phyloP scores from a whole-genome alignment of 2,329 filamentous ascomycete genomes.

The Dactylellina parvicollis region DNA sequence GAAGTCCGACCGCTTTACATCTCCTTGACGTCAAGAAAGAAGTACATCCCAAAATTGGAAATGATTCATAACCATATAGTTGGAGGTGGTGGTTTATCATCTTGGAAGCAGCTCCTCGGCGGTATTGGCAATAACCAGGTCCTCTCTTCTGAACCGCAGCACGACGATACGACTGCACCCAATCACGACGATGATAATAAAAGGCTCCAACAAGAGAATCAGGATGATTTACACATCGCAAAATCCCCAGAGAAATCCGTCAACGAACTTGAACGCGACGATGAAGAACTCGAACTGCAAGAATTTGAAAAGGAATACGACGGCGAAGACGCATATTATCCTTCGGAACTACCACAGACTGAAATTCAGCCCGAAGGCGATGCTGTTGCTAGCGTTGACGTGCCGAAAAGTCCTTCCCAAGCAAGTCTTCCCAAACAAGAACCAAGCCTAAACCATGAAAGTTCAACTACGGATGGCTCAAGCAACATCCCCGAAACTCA shows the following conservation, averaged over 20 bases:
- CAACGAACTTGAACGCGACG: neutral
- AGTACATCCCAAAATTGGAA: conserved; percentile 44
- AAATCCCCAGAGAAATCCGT: neutral
- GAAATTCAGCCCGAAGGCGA: neutral
- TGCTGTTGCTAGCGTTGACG: conserved; percentile 19
- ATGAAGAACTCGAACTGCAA: conserved; percentile 42
- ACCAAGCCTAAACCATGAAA: neutral
- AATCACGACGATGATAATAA: neutral
- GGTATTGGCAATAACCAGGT: neutral
- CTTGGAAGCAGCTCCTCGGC: conserved; percentile 23
- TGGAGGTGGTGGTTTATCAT: conserved; percentile 32
- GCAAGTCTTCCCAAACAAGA: conserved; percentile 10
- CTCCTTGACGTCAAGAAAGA: conserved; percentile 40
- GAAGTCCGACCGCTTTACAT: conserved; percentile 37
- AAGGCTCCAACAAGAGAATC: neutral
- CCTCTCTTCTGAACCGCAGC: conserved; percentile 3
- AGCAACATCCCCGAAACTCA: conserved; percentile 44
- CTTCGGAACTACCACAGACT: neutral
- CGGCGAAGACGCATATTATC: conserved; percentile 16
- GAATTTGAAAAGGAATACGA: conserved; percentile 43
- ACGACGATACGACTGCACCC: neutral
- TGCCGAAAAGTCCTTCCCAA: conserved; percentile 48
- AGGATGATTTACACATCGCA: neutral
- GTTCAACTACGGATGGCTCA: conserved; percentile 32
- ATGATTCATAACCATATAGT: conserved; percentile 46